These are phyloP conservation scores for Ambispora gerdemannii DNA, from an alignment of 192 early-diverging fungal genomes.

Conservation along the genomic window DNA sequence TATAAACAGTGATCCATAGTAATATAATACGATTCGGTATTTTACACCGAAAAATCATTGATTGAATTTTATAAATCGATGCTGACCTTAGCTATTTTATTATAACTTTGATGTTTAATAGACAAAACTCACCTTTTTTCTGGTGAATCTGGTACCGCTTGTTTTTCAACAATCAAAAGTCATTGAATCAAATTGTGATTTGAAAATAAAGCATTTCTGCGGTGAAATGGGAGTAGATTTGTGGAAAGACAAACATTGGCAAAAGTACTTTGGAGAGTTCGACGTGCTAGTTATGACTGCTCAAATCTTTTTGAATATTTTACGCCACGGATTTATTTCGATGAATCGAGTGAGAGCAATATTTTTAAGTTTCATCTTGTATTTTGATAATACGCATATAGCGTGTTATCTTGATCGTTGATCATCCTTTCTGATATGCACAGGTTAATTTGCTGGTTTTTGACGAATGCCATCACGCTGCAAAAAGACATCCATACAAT, in stretches of 20 bases:
- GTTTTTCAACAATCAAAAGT: constrained; percentile 82
- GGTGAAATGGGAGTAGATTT: constrained; percentile 68
- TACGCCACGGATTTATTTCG: constrained; percentile 65
- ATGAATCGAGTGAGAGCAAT: constrained; percentile 53
- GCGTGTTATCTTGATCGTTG: not conserved
- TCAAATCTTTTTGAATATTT: constrained; percentile 74
- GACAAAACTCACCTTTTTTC: constrained; percentile 64
- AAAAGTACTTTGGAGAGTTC: constrained; percentile 45
- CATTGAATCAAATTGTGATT: constrained; percentile 64
- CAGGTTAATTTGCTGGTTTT: constrained; percentile 85
- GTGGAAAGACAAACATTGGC: constrained; percentile 61
- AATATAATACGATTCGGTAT: not conserved
- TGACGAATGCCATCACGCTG: constrained; percentile 92
- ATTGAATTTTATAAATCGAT: too few species aligned
- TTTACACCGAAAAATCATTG: too few species aligned
- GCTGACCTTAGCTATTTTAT: too few species aligned
- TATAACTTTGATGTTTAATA: too few species aligned
- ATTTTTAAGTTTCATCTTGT: not conserved
- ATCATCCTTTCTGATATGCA: not conserved
- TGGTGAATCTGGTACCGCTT: constrained; percentile 85
- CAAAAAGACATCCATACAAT: constrained; percentile 71
- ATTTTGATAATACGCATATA: not conserved
- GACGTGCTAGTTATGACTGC: constrained; percentile 88
- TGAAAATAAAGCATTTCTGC: constrained; percentile 59
- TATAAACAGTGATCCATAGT: not conserved